Evolutionary conservation across 2,329 filamentous ascomycete genomes (phyloP), one percentile per base, ranked within the genome.

Genomic region (Biscogniauxia mediterranea): DNA sequence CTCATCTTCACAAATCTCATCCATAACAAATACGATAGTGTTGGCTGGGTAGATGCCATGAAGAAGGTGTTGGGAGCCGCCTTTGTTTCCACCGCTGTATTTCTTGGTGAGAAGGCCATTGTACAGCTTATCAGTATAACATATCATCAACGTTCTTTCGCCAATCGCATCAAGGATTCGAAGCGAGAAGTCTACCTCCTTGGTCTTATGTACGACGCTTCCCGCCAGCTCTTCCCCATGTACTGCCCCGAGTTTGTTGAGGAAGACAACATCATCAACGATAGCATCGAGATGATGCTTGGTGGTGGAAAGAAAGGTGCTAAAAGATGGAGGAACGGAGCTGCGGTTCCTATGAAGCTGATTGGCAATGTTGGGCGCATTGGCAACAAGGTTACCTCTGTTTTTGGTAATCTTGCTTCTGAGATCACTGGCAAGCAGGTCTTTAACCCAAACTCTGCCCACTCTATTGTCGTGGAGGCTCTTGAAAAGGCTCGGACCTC

Each of bases 361-460:
- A 88, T 98, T 55, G 82, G 83, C 46, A 88, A 89, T 59, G 88
- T 92, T 56, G 90, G 91, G 50, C 88, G 93, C 21, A 82, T 97
- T 58, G 94, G 94, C 70, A 94, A 96, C 80, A 97, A 97, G 78
- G 87, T 98, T 64, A 97, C 93, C 0, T 93, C 92, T 1, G 91
- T 89, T 0, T 96, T 98, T 75, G 95, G 95, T 23, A 95, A 96
- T 70, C 87, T 98, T 56, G 94, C 95, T 1, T 91, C 92, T 1
- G 95, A 98, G 71, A 93, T 99, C 62, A 97, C 95, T 0, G 95
- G 95, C 66, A 96, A 96, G 79, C 88, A 97, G 71, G 90, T 97
- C 21, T 96, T 98, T 79, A 97, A 97, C 76, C 89, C 92, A 15
- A 94, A 91, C 70, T 91, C 93, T 5, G 89, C 93, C 0, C 93